Evolutionary conservation across 2,329 filamentous ascomycete species (phyloP), one percentile per base, ranked within the genome.

Genomic region (Exophiala calicioides): DNA sequence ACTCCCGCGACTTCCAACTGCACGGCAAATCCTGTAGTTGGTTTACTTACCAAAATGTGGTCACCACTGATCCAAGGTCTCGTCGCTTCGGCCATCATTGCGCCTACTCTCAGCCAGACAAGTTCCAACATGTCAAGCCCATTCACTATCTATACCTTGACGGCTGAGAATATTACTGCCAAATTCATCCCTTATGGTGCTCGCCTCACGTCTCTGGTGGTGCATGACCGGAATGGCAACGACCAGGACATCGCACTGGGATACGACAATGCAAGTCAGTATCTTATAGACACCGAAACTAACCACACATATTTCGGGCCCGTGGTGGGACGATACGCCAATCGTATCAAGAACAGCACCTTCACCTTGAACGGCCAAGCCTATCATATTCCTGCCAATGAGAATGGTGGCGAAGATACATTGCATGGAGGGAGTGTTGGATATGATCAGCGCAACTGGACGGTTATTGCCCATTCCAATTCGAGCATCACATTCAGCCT

Each of bases 291-390:
- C 52, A 68, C 66, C 6, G 58, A 69, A 50, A 74, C 70, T 23
- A 70, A 70, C 36, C 70, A 74, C 57, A 75, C 70, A 37, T 75
- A 64, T 62, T 74, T 73, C 50, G 73, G 72, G 18, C 61, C 73
- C 2, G 61, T 73, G 4, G 72, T 75, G 10, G 75, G 75, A 45
- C 70, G 75, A 36, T 78, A 78, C 62, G 75, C 75, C 46, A 78
- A 78, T 58, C 72, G 75, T 29, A 78, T 78, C 62, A 77, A 73
- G 65, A 79, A 79, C 48, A 74, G 75, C 40, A 78, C 76, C 3
- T 80, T 80, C 61, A 66, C 67, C 16, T 65, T 80, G 46, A 71
- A 76, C 42, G 71, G 68, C 15, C 56, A 65, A 13, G 67, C 62
- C 3, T 78, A 73, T 51, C 64, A 78, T 20, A 69, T 77, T 23